Evolutionary conservation across 1,284 basidiomycete species (phyloP).

Genomic region (Pholiota adiposa): DNA sequence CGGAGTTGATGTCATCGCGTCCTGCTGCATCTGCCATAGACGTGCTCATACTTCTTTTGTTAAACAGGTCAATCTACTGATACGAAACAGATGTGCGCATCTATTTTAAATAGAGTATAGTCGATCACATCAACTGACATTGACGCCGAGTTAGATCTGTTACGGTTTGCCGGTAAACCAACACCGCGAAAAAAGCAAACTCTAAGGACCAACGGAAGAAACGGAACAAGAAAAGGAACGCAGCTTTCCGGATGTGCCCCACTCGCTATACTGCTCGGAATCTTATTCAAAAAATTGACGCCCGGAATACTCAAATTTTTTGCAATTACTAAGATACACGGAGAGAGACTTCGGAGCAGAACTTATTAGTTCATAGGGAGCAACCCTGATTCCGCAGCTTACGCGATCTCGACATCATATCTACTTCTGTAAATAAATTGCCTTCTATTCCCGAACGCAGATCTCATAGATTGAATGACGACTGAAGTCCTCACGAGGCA

Average conservation of each 20-base stretch:
- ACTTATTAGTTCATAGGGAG: neutral
- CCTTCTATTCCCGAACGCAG: neutral
- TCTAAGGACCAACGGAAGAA: neutral
- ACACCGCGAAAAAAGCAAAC: neutral
- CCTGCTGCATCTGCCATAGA: slow-evolving; percentile 7
- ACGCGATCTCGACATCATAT: neutral
- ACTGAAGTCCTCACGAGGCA: neutral
- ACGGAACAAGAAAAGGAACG: no score
- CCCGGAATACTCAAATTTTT: neutral
- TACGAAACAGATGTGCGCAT: neutral
- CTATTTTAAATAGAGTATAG: neutral
- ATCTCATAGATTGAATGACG: neutral
- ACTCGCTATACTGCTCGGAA: neutral
- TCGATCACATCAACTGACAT: neutral
- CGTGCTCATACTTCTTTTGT: neutral
- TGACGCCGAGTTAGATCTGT: neutral
- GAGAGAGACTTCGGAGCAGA: neutral
- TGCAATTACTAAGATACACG: neutral
- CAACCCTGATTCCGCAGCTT: neutral
- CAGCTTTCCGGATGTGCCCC: neutral
- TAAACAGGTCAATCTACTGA: neutral
- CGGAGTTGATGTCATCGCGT: slow-evolving; percentile 14
- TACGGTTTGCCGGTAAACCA: neutral
- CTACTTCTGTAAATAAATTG: neutral
- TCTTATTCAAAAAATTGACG: neutral